A percentile compares a stretch with the other conserved stretches of the same genome.
Conservation (phyloP, 2,329 filamentous ascomycete genomes). For the Elsinoe necatrix region DNA sequence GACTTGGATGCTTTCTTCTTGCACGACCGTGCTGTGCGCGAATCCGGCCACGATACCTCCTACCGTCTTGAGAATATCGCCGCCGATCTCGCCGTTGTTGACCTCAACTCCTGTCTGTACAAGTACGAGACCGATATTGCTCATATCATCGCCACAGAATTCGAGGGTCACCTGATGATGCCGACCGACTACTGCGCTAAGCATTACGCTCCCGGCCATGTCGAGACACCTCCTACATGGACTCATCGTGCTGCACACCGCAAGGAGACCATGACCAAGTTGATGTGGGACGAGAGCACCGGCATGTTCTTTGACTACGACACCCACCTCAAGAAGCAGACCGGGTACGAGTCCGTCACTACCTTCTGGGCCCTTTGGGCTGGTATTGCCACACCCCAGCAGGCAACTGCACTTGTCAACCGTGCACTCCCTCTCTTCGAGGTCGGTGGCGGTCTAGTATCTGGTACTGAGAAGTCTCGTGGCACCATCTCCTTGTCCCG, state of each 20-base stretch:
- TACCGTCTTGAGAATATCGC: constrained; percentile 86
- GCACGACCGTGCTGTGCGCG: constrained; percentile 89
- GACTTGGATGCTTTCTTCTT: constrained; percentile 92
- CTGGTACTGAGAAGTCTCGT: constrained; percentile 82
- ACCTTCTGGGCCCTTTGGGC: constrained; percentile 99
- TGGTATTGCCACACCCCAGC: constrained; percentile 72
- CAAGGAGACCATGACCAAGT: constrained; percentile 80
- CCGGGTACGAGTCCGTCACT: constrained; percentile 79
- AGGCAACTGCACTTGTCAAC: constrained; percentile 74
- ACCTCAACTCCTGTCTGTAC: constrained; percentile 89
- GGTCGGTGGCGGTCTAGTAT: constrained; percentile 75
- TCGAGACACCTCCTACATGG: constrained; percentile 81
- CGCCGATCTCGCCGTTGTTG: constrained; percentile 83
- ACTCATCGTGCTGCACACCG: constrained; percentile 79
- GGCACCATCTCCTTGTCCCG: constrained; percentile 70
- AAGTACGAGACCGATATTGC: constrained; percentile 96
- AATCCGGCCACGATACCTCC: constrained; percentile 93
- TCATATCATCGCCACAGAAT: constrained; percentile 72
- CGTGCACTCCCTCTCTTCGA: constrained; percentile 83
- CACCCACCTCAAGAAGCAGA: constrained; percentile 70
- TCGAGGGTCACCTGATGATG: constrained; percentile 73
- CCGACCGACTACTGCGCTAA: constrained; percentile 72
- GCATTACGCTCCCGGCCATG: constrained; percentile 53
- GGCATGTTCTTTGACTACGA: constrained; percentile 99
- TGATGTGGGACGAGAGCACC: constrained; percentile 83